Evolutionary conservation across 306 rosid genomes (phyloP), one percentile per base, ranked within the genome.

Genomic region (Cucumis cinereus): DNA sequence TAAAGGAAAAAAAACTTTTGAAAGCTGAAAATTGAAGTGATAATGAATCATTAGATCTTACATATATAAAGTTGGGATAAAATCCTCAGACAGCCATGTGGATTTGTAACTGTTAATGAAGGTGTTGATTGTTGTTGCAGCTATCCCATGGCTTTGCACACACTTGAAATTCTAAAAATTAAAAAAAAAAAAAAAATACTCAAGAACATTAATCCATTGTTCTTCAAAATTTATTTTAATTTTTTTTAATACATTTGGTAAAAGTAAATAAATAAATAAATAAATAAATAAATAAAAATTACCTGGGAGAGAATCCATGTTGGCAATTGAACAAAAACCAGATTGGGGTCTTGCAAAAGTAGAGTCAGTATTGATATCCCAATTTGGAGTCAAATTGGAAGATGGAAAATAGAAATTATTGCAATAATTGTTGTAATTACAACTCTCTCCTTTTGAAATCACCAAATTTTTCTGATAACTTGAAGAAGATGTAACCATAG

Each of bases 351-450:
- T 74, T 52, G 82, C 66, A 41, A 72, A 50, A 33, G 35, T 30
- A 30, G 76, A 49, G 40, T 72, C 76, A 28, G 80, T 59, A 40
- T 80, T 86, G 68, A 78, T 77, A 67, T 88, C 93, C 98, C 93
- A 93, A 85, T 88, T 87, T 40, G 82, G 89, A 73, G 89, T 77
- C 28, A 80, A 80, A 86, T 83, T 93, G 6, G 96, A 77, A 79
- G 82, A 4, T 30, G 35, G 87, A 55, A 84, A 78, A 71, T 69
- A 68, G 68, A 68, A 74, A 4, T 81, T 82, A 62, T 74, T 72
- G 61, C 61, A 72, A 72, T 72, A 72, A 72, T 72, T 41, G 72
- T 64, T 64, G 54, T 67, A 79, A 76, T 41, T 41, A 41, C 71
- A 85, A 81, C 69, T 17, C 66, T 78, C 77, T 77, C 82, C 89